Evolutionary conservation across 176 grass and related monocot genomes (phyloP).

Genomic region (Carex littledalei): DNA sequence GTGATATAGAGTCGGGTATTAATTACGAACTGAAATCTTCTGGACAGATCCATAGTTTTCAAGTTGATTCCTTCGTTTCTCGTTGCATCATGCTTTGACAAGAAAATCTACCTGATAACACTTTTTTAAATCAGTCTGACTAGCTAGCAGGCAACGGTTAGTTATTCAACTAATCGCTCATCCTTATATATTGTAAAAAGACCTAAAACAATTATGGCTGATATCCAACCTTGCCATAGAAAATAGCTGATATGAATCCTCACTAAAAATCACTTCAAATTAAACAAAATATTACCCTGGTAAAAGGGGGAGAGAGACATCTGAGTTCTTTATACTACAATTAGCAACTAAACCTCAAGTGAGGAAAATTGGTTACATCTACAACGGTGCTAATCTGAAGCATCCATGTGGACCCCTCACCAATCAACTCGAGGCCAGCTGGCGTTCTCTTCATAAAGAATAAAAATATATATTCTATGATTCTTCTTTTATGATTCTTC

Average conservation of each 20-base stretch:
- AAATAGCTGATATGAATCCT: background rate
- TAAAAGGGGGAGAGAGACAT: background rate
- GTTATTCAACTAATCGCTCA: background rate
- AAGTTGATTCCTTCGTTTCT: too few species aligned
- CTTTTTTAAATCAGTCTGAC: background rate
- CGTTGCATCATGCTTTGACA: too few species aligned
- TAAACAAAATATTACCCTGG: background rate
- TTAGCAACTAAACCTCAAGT: background rate
- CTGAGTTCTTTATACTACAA: background rate
- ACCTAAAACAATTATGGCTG: background rate
- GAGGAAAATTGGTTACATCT: background rate
- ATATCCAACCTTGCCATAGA: background rate
- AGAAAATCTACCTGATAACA: too few species aligned
- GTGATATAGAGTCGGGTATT: too few species aligned
- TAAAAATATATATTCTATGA: constrained; percentile 27
- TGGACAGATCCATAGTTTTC: too few species aligned
- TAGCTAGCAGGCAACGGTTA: background rate
- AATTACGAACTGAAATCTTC: too few species aligned
- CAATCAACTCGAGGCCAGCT: background rate
- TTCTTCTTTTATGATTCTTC: constrained; percentile 87
- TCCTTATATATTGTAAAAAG: background rate
- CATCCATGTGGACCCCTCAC: background rate
- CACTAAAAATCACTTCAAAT: background rate
- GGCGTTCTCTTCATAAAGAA: background rate
- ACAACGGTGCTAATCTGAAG: background rate